Evolutionary conservation across 208 protist genomes (phyloP).

Genomic region (Leishmania aethiopica): DNA sequence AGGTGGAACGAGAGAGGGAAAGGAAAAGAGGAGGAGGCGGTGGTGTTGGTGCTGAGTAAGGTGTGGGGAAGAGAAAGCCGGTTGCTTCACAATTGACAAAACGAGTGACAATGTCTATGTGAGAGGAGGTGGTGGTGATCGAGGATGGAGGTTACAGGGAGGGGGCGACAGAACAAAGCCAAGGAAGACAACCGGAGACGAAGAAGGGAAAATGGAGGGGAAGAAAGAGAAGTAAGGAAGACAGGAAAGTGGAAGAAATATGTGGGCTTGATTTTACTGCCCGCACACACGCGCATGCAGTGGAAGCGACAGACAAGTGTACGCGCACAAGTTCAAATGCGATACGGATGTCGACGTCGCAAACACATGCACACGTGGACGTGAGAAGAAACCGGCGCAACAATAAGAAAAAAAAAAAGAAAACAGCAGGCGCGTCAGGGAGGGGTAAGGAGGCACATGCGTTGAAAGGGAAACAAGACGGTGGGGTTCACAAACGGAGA

Average conservation of each 20-base stretch:
- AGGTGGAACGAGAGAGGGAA: neutral
- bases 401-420: neutral
- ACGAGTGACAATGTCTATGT: neutral
- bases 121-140: neutral
- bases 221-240: slow-evolving; percentile 1
- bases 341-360: neutral
- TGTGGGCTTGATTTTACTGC: neutral
- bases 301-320: neutral
- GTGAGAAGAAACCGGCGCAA: neutral
- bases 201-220: neutral
- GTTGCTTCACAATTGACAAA: neutral
- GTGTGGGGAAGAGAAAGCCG: neutral
- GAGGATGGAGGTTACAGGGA: neutral
- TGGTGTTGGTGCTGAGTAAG: neutral
- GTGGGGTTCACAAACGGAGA: neutral
- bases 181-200: neutral
- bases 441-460: neutral
- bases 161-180: neutral
- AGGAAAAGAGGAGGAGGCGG: neutral
- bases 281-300: neutral
- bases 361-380: neutral
- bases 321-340: neutral
- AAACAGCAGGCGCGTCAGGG: neutral
- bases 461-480: neutral
- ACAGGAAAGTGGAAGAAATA: neutral